Conservation (phyloP, 1,284 basidiomycete species). For the Leccinum pachyderme region DNA sequence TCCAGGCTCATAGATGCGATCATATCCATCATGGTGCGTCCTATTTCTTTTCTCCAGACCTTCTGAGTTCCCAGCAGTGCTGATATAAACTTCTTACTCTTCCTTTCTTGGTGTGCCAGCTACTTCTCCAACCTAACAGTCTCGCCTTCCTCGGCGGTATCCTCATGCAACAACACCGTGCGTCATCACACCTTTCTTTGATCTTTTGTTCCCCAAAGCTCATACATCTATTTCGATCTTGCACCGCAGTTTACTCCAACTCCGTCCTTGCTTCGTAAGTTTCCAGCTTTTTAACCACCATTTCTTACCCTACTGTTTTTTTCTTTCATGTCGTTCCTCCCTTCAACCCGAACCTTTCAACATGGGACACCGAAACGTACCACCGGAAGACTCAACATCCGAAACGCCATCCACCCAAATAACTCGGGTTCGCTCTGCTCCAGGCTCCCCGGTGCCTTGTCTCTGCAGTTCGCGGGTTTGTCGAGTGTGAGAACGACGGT, state of each 20-base stretch:
- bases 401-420: background rate
- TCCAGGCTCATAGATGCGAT: background rate
- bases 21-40: background rate
- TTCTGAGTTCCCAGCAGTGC: too few species aligned
- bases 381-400: background rate
- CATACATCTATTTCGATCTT: background rate
- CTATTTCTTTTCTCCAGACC: background rate
- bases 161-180: background rate
- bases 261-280: background rate
- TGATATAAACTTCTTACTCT: too few species aligned
- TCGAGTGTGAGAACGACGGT: background rate
- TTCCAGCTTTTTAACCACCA: background rate
- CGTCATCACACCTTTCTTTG: background rate
- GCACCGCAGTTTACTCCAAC: background rate
- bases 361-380: background rate
- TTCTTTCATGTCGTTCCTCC: background rate
- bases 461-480: background rate
- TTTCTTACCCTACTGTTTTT: too few species aligned
- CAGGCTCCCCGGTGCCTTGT: background rate
- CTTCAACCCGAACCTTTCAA: background rate
- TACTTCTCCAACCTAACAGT: background rate
- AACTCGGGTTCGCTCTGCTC: background rate
- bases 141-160: background rate
- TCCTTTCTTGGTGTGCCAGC: background rate
- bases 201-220: background rate